These are phyloP conservation scores for Dispira simplex DNA, from an alignment of 192 early-diverging fungal species.

Conservation along the genomic window DNA sequence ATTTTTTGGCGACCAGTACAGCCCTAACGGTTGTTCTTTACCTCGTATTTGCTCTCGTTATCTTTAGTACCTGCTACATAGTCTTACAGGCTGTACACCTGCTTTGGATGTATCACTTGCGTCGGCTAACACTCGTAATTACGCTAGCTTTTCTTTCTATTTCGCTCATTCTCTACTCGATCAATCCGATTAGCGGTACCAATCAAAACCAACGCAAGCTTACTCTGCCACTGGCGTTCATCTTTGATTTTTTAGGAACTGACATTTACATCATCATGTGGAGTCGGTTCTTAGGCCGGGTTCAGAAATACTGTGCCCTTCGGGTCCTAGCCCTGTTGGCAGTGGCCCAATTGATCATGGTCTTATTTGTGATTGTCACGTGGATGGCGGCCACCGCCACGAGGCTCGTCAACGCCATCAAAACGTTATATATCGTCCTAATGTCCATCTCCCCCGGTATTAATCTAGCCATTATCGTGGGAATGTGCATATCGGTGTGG, in stretches of 20 bases:
- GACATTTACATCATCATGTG: background rate
- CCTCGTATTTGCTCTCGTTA: too few species aligned
- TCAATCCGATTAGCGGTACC: background rate
- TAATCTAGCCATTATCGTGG: background rate
- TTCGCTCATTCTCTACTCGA: background rate
- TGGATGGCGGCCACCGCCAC: background rate
- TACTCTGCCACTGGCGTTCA: background rate
- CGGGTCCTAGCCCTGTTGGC: background rate
- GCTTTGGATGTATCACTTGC: too few species aligned
- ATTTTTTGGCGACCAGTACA: too few species aligned
- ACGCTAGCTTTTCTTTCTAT: background rate
- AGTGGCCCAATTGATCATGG: background rate
- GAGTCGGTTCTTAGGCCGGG: background rate
- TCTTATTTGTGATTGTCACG: background rate
- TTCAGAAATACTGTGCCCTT: background rate
- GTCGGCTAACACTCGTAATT: background rate
- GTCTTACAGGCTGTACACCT: too few species aligned
- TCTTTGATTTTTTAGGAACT: background rate
- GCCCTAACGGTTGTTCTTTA: too few species aligned
- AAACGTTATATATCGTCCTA: background rate
- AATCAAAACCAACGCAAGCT: background rate
- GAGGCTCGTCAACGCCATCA: background rate
- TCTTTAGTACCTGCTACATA: too few species aligned
- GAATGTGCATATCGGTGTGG: background rate
- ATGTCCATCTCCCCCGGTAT: background rate